Base-by-base conservation (phyloP, 495 filamentous ascomycete species). In the Hyaloscypha finlandica region DNA sequence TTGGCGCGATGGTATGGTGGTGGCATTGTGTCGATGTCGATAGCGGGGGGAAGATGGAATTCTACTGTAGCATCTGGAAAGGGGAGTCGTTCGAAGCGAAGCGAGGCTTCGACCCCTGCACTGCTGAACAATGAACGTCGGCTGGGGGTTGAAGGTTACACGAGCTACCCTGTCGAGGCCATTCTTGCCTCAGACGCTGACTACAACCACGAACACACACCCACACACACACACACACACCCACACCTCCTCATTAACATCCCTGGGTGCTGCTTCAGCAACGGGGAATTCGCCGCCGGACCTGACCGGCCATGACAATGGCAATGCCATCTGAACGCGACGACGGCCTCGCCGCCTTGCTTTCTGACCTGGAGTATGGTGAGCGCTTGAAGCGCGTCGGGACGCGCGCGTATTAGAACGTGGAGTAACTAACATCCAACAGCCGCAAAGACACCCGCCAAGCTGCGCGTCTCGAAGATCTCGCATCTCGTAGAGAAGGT, bases 381-480 rank as follows among this genome's bases (percentile, higher is more conserved):
- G 37, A 45, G 59, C 42, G 42, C 42, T 14, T 19, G 11, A 42
- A 61, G 14, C 59, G 39, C 33, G 32, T 42, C 33, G 2, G 22
- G 30, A 42, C 39, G 59, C 59, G 31, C 25, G 25, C 25, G 25
- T 32, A 20, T 22, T 54, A 53, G 37, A 56, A 42, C 30, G 33
- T 11, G n/a, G 22, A 59, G 5, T 69, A n/a, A 65, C 32, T 29
- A n/a, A 29, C 11, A 3, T 59, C 31, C 6, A 12, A 20, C 70
- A 86, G 84, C 81, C 25, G 81, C 83, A 12, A 81, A 78, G 70
- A 59, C 81, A 12, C 79, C 83, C 0, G 77, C 83, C 61, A 85
- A 83, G 64, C 78, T 82, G 58, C 80, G 84, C 37, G 70, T 60
- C 29, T 70, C 70, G 25, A 73, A 74, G 68, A 75, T 85, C 63